Percentiles rank a stretch among this genome's conserved stretches.
Conservation (phyloP, 768 basidiomycete genomes). For the Hebeloma cylindrosporum region DNA sequence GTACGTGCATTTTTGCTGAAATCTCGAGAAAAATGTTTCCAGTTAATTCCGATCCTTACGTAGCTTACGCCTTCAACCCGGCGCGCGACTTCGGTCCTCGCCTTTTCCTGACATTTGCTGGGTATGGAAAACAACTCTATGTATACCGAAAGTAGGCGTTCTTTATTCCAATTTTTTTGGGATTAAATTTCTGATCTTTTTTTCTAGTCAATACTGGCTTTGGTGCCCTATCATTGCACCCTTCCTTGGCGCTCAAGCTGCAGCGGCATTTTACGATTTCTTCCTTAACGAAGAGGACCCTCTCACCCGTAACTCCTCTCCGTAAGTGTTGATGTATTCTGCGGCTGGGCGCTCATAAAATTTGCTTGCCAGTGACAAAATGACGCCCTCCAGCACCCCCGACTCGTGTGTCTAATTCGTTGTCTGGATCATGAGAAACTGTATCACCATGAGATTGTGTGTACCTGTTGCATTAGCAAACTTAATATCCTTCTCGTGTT, state of each 20-base stretch:
- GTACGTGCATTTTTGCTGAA: constrained; percentile 21
- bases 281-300: too few relatives aligned
- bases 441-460: too few relatives aligned
- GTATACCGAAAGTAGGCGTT: constrained; percentile 40
- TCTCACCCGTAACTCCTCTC: too few relatives aligned
- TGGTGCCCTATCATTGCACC: constrained; percentile 66
- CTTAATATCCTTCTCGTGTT: too few relatives aligned
- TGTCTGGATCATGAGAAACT: too few relatives aligned
- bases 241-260: constrained; percentile 56
- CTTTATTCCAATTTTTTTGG: constrained; percentile 8
- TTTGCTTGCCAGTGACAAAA: too few relatives aligned
- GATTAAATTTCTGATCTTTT: constrained; percentile 15
- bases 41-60: background rate
- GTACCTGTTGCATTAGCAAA: too few relatives aligned
- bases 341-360: too few relatives aligned
- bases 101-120: constrained; percentile 66
- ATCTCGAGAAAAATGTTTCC: background rate
- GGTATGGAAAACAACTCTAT: constrained; percentile 58
- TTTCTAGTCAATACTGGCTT: constrained; percentile 65
- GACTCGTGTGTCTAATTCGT: too few relatives aligned
- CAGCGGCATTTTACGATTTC: constrained; percentile 53
- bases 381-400: too few relatives aligned
- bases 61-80: constrained; percentile 65
- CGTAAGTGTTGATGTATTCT: too few relatives aligned
- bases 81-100: constrained; percentile 74